Evolutionary conservation across 257 asterid genomes (phyloP), one percentile per base, ranked within the genome.

Genomic region (Solanum tacnaense): DNA sequence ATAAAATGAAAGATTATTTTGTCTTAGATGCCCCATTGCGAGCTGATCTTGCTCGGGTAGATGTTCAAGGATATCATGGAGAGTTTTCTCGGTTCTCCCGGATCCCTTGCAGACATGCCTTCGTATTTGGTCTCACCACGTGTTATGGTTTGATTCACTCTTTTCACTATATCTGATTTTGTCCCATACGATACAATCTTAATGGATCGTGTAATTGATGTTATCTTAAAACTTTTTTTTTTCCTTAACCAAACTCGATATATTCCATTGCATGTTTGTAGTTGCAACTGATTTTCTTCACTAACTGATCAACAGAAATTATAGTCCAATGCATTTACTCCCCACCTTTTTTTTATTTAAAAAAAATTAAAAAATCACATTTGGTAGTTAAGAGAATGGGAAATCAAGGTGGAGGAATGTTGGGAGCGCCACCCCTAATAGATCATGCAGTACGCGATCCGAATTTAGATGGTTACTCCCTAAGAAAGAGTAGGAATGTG

Each of bases 391-490:
- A 41, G 12, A 70, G 3, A 70, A 7, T 6, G n/a, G 31, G 21
- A 15, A 15, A 70, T n/a, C 3, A 52, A 52, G 9, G 4, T 7
- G n/a, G n/a, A 70, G 23, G 74, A 68, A 25, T 41, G 49, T 39
- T 39, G 46, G 13, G 46, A 39, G 46, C 46, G 13, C 44, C 44
- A 38, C 11, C 44, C 4, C 12, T 38, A 38, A 9, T 38, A 38
- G 4, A 0, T 1, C 41, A 8, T 38, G 41, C 11, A 38, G 11
- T 38, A 38, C 3, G 1, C 2, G 8, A 36, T 36, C 2, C 3
- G 3, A 36, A 36, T 36, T 36, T 36, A 36, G 2, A 7, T 3
- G 39, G 39, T 0, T 0, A 36, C 39, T 36, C 38, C 39, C 7
- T 36, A 1, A 7, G 9, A 7, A 36, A 8, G 3, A 8, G 11